Conservation (phyloP, 2,329 filamentous ascomycete species). For the Pseudogymnoascus sp. region DNA sequence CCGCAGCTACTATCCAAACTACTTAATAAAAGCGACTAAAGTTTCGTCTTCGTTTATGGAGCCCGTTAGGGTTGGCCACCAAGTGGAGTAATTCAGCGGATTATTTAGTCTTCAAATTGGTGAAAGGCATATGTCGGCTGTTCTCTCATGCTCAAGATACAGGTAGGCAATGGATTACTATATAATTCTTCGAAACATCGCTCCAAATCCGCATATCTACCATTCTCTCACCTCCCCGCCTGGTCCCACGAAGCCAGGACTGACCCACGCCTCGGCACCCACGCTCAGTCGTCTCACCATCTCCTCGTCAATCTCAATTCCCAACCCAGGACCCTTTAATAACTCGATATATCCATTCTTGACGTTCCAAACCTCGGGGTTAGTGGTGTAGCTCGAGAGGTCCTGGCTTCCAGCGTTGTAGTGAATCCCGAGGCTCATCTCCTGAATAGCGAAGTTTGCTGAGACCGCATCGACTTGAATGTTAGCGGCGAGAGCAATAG, state of each 20-base stretch:
- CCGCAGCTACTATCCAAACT: background rate
- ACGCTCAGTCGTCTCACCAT: conserved; percentile 51
- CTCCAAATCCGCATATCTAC: conserved; percentile 33
- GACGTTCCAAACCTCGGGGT: conserved; percentile 58
- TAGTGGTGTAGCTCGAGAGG: conserved; percentile 56
- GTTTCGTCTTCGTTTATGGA: background rate
- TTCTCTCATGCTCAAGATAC: background rate
- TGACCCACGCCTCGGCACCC: conserved; percentile 55
- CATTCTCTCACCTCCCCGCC: conserved; percentile 62
- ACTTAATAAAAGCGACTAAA: background rate
- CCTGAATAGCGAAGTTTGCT: conserved; percentile 64
- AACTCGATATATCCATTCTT: conserved; percentile 57
- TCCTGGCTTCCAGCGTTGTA: conserved; percentile 64
- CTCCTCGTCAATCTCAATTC: conserved; percentile 65
- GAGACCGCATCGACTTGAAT: conserved; percentile 56
- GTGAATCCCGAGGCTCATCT: conserved; percentile 74
- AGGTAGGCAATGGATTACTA: background rate
- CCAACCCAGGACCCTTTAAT: conserved; percentile 52
- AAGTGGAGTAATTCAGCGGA: background rate
- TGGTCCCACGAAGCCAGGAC: conserved; percentile 58
- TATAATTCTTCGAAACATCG: background rate
- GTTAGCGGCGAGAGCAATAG: conserved; percentile 63
- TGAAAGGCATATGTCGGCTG: background rate
- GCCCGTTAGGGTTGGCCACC: background rate
- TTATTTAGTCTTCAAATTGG: background rate